Evolutionary conservation across 768 basidiomycete species (phyloP).

Genomic region (Clitopilus passeckerianus): DNA sequence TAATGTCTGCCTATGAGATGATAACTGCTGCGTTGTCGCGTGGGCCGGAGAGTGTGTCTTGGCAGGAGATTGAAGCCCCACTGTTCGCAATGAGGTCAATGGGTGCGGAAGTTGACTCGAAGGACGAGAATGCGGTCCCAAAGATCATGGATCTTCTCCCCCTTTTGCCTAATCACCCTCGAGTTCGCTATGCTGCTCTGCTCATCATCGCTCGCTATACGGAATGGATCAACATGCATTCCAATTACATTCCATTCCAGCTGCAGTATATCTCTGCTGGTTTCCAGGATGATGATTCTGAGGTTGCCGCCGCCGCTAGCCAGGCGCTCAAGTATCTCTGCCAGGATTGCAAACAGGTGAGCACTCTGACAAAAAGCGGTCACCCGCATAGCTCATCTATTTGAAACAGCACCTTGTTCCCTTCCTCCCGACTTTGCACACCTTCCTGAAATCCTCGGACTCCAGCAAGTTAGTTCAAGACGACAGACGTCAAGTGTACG

Average conservation of each 20-base stretch:
- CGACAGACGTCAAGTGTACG: constrained; percentile 88
- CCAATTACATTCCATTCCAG: constrained; percentile 79
- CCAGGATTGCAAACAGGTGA: constrained; percentile 89
- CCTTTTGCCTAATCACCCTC: constrained; percentile 81
- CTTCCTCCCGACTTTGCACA: constrained; percentile 87
- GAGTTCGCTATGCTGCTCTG: constrained; percentile 91
- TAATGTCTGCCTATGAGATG: constrained; percentile 75
- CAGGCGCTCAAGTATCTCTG: constrained; percentile 96
- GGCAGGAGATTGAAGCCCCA: constrained; percentile 98
- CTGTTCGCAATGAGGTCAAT: constrained; percentile 97
- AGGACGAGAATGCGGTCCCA: constrained; percentile 83
- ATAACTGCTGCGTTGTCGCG: constrained; percentile 71
- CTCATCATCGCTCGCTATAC: constrained; percentile 95
- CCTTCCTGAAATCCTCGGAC: constrained; percentile 80
- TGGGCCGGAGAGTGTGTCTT: constrained; percentile 53
- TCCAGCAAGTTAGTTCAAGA: constrained; percentile 69
- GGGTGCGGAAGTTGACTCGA: constrained; percentile 87
- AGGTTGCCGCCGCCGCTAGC: constrained; percentile 91
- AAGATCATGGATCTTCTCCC: constrained; percentile 96
- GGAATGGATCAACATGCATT: constrained; percentile 92
- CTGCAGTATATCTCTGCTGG: constrained; percentile 90
- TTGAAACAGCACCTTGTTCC: constrained; percentile 74
- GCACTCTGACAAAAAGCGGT: constrained; percentile 7
- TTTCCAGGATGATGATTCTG: constrained; percentile 73
- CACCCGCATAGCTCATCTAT: constrained; percentile 1